Percentiles rank a stretch among this genome's conserved stretches.
Evolutionary conservation across 163 green algal species (phyloP).

Genomic region (Chlorella variabilis): DNA sequence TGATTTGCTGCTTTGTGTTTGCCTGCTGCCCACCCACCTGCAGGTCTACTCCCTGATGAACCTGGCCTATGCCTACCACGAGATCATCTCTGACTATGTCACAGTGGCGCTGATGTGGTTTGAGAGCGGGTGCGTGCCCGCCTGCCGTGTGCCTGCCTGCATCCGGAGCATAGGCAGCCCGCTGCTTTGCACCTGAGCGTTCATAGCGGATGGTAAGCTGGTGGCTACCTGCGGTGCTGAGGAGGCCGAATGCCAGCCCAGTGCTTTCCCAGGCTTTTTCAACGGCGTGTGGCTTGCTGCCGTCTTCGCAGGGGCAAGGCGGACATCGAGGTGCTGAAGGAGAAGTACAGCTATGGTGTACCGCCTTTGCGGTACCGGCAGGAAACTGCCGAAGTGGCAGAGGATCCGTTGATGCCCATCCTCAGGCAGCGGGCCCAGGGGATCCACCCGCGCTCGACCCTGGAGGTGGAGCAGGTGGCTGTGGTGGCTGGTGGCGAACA

Average conservation of each 20-base stretch:
- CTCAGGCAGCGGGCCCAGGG: not conserved
- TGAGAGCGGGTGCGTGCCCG: constrained; percentile 17
- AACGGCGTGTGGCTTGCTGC: not conserved
- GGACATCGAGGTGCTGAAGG: not conserved
- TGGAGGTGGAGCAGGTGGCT: not conserved
- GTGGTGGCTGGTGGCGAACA: not conserved
- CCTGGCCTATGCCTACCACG: constrained; percentile 24
- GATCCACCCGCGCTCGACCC: no score
- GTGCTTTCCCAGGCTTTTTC: no score
- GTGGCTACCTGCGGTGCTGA: not conserved
- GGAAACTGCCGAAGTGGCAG: not conserved
- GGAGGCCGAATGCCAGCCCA: no score
- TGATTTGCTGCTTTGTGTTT: no score
- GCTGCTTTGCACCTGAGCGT: no score
- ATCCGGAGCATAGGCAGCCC: no score
- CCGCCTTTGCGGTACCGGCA: not conserved
- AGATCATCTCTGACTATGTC: constrained; percentile 27
- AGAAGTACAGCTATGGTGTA: not conserved
- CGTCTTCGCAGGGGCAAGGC: constrained; percentile 9
- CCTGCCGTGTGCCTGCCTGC: no score
- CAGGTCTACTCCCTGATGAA: constrained; percentile 34
- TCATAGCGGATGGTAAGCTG: not conserved
- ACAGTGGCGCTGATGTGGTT: constrained; percentile 22
- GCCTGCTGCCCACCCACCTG: no score
- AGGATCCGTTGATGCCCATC: not conserved